Evolutionary conservation across 2,329 filamentous ascomycete species (phyloP).

Genomic region (Aureobasidium namibiae): DNA sequence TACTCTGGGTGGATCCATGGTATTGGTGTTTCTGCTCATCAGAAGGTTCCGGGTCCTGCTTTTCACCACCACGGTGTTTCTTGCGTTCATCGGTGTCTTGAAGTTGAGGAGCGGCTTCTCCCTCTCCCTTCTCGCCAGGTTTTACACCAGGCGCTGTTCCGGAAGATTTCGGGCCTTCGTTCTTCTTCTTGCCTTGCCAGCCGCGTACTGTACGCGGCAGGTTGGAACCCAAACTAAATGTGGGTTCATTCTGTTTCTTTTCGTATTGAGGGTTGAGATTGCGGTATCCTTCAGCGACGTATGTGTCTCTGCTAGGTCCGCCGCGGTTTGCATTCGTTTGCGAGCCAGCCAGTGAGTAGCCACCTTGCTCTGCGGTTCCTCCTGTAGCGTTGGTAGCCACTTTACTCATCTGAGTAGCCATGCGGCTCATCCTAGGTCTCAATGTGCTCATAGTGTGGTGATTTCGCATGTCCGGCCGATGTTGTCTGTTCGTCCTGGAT

Average conservation of each 20-base stretch:
- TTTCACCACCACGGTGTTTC: conserved; percentile 5
- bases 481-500: not conserved
- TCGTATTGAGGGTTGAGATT: conserved; percentile 22
- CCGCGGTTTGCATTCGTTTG: not conserved
- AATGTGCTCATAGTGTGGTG: not conserved
- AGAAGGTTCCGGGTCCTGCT: not conserved
- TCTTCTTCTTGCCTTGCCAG: conserved; percentile 14
- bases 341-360: conserved; percentile 9
- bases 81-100: conserved; percentile 11
- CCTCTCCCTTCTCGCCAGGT: conserved; percentile 18
- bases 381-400: not conserved
- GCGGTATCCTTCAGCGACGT: conserved; percentile 21
- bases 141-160: conserved; percentile 12
- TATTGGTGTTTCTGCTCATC: not conserved
- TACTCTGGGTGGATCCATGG: not conserved
- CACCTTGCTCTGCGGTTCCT: not conserved
- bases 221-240: conserved; percentile 20
- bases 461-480: not conserved
- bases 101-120: conserved; percentile 20
- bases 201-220: conserved; percentile 21
- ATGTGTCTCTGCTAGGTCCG: conserved; percentile 19
- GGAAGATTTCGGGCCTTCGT: not conserved
- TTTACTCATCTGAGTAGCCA: not conserved
- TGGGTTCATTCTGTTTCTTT: conserved; percentile 16
- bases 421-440: not conserved